Conservation (phyloP, 805 yeast genomes). For the Myxozyma mucilagina region DNA sequence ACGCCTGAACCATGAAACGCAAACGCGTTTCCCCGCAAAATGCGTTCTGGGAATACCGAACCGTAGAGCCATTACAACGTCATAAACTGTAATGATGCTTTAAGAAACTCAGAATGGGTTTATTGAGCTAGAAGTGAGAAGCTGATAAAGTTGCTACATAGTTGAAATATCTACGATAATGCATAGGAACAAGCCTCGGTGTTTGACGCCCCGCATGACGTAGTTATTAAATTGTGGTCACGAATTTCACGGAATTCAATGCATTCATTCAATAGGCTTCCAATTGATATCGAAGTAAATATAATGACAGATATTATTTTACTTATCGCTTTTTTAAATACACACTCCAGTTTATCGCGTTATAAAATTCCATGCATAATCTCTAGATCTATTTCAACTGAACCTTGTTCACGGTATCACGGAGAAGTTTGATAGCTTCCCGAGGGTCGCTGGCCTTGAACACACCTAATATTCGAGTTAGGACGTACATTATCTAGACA, state of each 20-base stretch:
- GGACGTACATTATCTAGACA: not conserved
- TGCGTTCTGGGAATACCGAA: no score
- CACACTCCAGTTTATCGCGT: not conserved
- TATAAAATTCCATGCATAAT: not conserved
- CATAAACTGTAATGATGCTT: no score
- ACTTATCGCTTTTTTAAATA: no score
- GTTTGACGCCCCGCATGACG: not conserved
- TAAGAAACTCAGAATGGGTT: no score
- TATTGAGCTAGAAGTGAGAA: no score
- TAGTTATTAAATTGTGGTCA: not conserved
- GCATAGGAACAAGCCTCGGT: no score
- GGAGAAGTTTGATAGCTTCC: conserved; percentile 69
- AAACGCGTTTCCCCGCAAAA: not conserved
- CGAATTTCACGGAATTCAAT: not conserved
- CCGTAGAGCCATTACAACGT: no score
- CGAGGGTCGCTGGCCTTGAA: conserved; percentile 81
- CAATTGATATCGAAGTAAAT: no score
- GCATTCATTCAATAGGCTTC: not conserved
- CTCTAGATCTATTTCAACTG: conserved; percentile 12
- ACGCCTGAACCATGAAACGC: not conserved
- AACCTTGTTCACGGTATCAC: conserved; percentile 54
- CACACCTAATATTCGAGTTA: conserved; percentile 49
- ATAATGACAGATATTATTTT: no score
- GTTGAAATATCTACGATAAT: no score
- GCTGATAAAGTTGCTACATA: no score